Conservation (phyloP, 768 basidiomycete genomes). For the Dioszegia aurantiaca region DNA sequence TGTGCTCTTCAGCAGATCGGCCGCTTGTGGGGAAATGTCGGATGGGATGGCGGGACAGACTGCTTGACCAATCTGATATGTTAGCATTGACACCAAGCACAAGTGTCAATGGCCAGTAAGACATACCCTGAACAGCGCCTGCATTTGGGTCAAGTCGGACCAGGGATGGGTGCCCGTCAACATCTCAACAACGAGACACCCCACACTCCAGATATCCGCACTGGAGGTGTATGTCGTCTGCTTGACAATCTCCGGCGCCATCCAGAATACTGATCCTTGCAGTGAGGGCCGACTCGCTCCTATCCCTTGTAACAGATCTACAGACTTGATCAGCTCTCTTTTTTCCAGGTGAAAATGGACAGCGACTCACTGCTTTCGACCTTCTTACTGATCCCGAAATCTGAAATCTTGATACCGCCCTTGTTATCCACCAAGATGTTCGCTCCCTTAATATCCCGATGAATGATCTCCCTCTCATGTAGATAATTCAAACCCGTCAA, state of each 20-base stretch:
- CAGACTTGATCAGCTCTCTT: not conserved
- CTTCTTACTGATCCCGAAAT: slow-evolving; percentile 97
- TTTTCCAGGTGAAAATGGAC: not conserved
- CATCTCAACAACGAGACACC: slow-evolving; percentile 94
- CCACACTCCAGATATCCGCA: slow-evolving; percentile 95
- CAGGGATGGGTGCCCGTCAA: slow-evolving; percentile 92
- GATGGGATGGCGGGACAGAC: slow-evolving; percentile 82
- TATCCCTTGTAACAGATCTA: slow-evolving; percentile 56
- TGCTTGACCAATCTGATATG: slow-evolving; percentile 77
- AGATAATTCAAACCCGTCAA: slow-evolving; percentile 83
- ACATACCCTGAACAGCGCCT: slow-evolving; percentile 91
- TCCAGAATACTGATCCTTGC: slow-evolving; percentile 98
- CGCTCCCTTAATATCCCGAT: slow-evolving; percentile 97
- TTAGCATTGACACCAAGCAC: not conserved
- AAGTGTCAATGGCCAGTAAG: not conserved
- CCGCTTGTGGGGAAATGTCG: slow-evolving; percentile 85
- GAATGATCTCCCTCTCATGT: slow-evolving; percentile 89
- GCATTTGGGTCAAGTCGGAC: slow-evolving; percentile 96
- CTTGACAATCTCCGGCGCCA: slow-evolving; percentile 98
- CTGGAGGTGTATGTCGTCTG: slow-evolving; percentile 87
- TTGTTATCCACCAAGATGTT: slow-evolving; percentile 98
- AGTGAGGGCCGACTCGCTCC: slow-evolving; percentile 84
- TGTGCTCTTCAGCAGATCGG: slow-evolving; percentile 80
- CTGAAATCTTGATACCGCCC: slow-evolving; percentile 94
- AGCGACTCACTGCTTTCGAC: slow-evolving; percentile 81